Base-by-base conservation (phyloP, 768 basidiomycete species). In the Leccinum sublutescens region DNA sequence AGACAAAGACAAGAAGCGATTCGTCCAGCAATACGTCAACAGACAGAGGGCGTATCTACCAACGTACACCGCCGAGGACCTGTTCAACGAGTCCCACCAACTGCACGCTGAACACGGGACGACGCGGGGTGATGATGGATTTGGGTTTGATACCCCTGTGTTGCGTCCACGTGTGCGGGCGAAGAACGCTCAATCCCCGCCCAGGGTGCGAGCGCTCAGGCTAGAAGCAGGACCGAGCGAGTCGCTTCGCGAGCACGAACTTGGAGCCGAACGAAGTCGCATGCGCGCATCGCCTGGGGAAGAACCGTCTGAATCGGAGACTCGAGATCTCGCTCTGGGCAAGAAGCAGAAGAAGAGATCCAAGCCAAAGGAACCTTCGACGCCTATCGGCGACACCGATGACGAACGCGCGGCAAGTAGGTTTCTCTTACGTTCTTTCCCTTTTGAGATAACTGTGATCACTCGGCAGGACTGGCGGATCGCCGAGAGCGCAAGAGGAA, bases 401-500 rank as follows among this genome's bases (percentile, higher is more conserved):
- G 65, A 71, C 45, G 79, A 80, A 43, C 75, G 65, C 31, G 66
- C 62, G 33, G 72, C 72, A 34, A 74, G 79, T 78, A 56, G 50
- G 79, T 68, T 68, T 40, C 23, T 49, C 53, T 31, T 45, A 17
- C 2, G 40, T n/a, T 25, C 23, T 31, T 12, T 23, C 29, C 48
- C 31, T 5, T 27, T 31, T 52, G 50, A 49, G 2, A 45, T 45
- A 11, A 25, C 25, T 25, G 10, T 11, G 4, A 27, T 45, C 23
- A 60, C 33, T 34, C 38, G 54, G 21, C 45, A 92, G 89, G 89
- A 56, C 72, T 89, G 12, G 75, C 79, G 11, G 86, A 87, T 62
- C 82, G 90, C 27, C 82, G 86, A 14, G 83, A 88, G 60, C 79
- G 84, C 49, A 86, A 86, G 69, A 81, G 82, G 55, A 72, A 73